Evolutionary conservation across 192 early-diverging fungal genomes (phyloP).

Genomic region (Umbelopsis isabellina): DNA sequence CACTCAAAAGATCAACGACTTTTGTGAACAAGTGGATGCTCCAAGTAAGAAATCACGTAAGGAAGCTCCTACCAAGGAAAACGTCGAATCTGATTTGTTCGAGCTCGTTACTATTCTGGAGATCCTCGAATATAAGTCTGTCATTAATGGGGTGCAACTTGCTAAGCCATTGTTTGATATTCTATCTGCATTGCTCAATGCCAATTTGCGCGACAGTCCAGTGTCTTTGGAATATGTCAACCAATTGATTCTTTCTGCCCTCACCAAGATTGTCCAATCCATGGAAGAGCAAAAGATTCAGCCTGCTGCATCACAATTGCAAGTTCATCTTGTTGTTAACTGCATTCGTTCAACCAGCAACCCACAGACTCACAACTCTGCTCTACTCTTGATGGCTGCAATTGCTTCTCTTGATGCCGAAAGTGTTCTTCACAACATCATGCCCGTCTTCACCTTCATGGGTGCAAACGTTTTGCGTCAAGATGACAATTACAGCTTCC

Average conservation of each 20-base stretch:
- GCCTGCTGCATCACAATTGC: constrained; percentile 70
- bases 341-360: constrained; percentile 89
- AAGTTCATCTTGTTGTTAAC: constrained; percentile 86
- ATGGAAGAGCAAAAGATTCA: constrained; percentile 35
- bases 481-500: constrained; percentile 96
- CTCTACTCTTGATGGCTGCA: constrained; percentile 84
- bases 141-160: constrained; percentile 54
- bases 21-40: not conserved
- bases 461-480: constrained; percentile 92
- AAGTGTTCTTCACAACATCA: constrained; percentile 86
- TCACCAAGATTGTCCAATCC: constrained; percentile 58
- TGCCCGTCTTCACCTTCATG: constrained; percentile 99
- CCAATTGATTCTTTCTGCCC: constrained; percentile 78
- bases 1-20: constrained; percentile 14
- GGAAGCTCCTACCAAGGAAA: constrained; percentile 21
- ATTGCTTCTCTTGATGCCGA: constrained; percentile 83
- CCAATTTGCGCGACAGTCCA: constrained; percentile 47
- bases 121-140: constrained; percentile 67
- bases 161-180: constrained; percentile 74
- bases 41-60: constrained; percentile 17
- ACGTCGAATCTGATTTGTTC: constrained; percentile 48
- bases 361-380: constrained; percentile 93
- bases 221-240: constrained; percentile 83
- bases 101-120: constrained; percentile 74
- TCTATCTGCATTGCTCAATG: constrained; percentile 65